These are phyloP conservation scores for Eucalyptus cladocalyx DNA, from an alignment of 345 rosid genomes.

Conservation along the genomic window DNA sequence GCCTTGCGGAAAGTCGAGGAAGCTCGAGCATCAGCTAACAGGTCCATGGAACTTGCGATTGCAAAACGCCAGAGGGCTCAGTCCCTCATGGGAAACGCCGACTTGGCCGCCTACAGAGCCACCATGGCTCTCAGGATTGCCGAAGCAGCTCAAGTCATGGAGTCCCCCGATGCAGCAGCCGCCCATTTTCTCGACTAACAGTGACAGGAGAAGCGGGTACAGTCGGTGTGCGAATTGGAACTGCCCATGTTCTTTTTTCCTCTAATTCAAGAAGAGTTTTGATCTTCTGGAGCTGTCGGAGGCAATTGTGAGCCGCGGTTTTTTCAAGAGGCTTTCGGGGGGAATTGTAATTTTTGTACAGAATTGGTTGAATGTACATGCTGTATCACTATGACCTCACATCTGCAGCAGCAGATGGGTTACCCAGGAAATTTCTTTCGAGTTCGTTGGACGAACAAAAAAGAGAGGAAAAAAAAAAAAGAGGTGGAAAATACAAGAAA, in stretches of 20 bases:
- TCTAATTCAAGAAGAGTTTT: not conserved
- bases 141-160: constrained; percentile 33
- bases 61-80: constrained; percentile 58
- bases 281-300: not conserved
- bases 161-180: constrained; percentile 11
- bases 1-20: constrained; percentile 32
- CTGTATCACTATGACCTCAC: constrained; percentile 26
- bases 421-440: not conserved
- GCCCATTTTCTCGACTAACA: constrained; percentile 16
- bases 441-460: not conserved
- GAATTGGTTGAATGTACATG: constrained; percentile 21
- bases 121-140: constrained; percentile 54
- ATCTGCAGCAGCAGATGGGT: not conserved
- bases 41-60: constrained; percentile 32
- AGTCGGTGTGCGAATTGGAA: not conserved
- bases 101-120: constrained; percentile 73
- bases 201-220: not conserved
- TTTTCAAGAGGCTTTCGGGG: not conserved
- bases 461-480: not conserved
- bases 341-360: constrained; percentile 24
- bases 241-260: not conserved
- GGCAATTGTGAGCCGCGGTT: not conserved
- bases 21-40: constrained; percentile 30
- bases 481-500: not conserved
- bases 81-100: constrained; percentile 65